Evolutionary conservation across 768 basidiomycete genomes (phyloP), one percentile per base, ranked within the genome.

Genomic region (Russula dissimulans): DNA sequence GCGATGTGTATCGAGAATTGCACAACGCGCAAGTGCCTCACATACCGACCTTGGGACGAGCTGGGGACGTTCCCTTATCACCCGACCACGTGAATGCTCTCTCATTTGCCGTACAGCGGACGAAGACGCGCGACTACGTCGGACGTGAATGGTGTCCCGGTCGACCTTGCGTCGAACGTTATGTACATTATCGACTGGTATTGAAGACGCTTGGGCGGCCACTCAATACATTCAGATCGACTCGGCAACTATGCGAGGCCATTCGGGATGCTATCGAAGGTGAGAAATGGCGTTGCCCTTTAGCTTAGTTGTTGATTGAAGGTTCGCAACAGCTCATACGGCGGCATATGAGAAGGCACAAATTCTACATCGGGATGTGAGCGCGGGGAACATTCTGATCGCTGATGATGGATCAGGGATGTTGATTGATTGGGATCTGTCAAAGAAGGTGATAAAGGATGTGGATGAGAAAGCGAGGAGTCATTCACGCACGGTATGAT

Each of bases 301-400:
- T 3, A 2, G 11, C 17, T 39, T 31, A 49, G 3, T 3, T 18
- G 1, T 3, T n/a, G 5, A 14, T 17, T 54, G 4, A 51, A 18
- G 6, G 29, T 6, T 34, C 8, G 8, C 3, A 17, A 17, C 39
- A 58, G 57, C 50, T 32, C 57, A 50, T 44, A 36, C 47, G 1
- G 38, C 7, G 17, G 57, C 57, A 22, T 49, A 43, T 39, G 49
- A 58, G 41, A 58, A 22, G 39, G 5, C 57, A 2, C 4, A 34
- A 15, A 52, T 58, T 32, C 42, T 57, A n/a, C 56, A 57, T 57
- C 56, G 47, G 38, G 56, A 57, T 39, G 47, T 57, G 29, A 57
- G 56, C 17, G 36, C 38, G 26, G 46, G 18, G 4, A 57, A 57
- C 22, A 57, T 57, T 36, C 46, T 57, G 15, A 58, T 58, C n/a